Evolutionary conservation across 345 rosid genomes (phyloP), one percentile per base, ranked within the genome.

Genomic region (Mercurialis annua): DNA sequence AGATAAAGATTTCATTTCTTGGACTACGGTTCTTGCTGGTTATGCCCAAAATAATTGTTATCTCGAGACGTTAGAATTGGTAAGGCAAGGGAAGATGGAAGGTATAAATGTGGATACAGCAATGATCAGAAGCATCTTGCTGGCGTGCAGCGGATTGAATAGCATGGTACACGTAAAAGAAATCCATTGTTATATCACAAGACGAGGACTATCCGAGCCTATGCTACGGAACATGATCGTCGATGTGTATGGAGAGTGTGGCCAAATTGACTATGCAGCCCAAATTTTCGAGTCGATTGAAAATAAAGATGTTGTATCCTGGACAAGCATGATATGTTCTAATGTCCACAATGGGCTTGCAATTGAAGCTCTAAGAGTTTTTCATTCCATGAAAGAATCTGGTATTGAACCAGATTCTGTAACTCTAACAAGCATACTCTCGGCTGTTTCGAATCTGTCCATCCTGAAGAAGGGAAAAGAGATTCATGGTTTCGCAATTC

Each of bases 291-390:
- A 81, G 58, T 80, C 67, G n/a, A 71, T 82, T 49, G 71, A 81
- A 73, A 46, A 59, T n/a, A 86, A 88, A 76, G 94, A 93, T 83
- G 73, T 80, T 46, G 86, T 90, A 61, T 85, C 96, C 61, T 92
- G 96, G 98, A 92, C 97, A 51, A 90, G 93, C 93, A 81, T 88
- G 84, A 84, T 92, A 59, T 88, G 92, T 30, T 83, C 86, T 40
- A 84, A 82, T 78, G 85, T 71, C 70, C 82, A 72, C 52, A 82
- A 81, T 68, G 87, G 89, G 59, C 71, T 77, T n/a, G 76, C 85
- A 61, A 79, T 68, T 66, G 86, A 85, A 77, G 96, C 97, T 74
- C 72, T 89, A 68, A 78, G 67, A 64, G 65, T 76, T 38, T 87
- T 81, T 72, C 73, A 65, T 68, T 62, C 68, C 3, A 85, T 85